Evolutionary conservation across 1,284 basidiomycete species (phyloP).

Genomic region (Xerocomus cyaneibrunnescens): DNA sequence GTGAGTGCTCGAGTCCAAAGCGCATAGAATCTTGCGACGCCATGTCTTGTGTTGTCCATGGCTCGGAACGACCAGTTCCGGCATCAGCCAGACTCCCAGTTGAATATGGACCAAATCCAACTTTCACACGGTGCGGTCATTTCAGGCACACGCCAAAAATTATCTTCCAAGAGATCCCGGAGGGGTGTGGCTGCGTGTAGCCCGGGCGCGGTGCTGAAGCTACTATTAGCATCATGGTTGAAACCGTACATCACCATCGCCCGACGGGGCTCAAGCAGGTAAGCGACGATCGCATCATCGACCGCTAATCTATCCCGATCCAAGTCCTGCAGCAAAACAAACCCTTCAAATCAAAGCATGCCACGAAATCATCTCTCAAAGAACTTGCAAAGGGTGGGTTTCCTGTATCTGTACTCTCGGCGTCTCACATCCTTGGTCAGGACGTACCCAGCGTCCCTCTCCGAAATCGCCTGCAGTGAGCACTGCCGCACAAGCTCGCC

Average conservation of each 20-base stretch:
- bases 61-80: no score
- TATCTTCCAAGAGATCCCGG: no score
- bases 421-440: slow-evolving; percentile 36
- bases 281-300: background rate
- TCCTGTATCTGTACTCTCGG: background rate
- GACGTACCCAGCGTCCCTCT: slow-evolving; percentile 53
- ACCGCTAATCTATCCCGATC: background rate
- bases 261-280: slow-evolving; percentile 82
- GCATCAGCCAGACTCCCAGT: no score
- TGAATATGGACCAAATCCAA: no score
- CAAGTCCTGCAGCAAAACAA: slow-evolving; percentile 74
- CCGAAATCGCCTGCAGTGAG: slow-evolving; percentile 46
- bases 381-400: slow-evolving; percentile 75
- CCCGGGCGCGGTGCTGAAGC: no score
- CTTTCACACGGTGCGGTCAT: no score
- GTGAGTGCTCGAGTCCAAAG: no score
- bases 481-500: slow-evolving; percentile 54
- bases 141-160: no score
- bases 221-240: no score
- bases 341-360: slow-evolving; percentile 85
- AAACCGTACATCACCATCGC: slow-evolving; percentile 73
- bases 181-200: no score
- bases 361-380: slow-evolving; percentile 79
- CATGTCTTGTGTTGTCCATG: no score
- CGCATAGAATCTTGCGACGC: no score